Evolutionary conservation across 163 green algal genomes (phyloP).

Genomic region (Chlorella variabilis): DNA sequence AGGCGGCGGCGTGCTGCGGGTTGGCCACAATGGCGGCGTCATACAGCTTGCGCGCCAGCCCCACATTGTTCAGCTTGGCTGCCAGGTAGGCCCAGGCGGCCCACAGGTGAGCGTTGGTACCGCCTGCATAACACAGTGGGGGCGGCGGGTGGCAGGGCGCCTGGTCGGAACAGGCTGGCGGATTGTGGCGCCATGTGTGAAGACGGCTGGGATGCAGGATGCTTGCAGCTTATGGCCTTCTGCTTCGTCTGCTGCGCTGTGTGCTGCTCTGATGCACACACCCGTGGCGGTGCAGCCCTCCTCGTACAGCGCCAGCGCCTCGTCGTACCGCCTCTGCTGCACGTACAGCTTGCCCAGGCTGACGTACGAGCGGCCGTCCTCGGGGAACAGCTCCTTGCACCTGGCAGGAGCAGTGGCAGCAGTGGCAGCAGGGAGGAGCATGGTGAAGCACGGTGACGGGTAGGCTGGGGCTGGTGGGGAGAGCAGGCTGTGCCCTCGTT

Average conservation of each 20-base stretch:
- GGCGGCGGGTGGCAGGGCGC: neutral
- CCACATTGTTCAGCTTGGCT: slow-evolving; percentile 67
- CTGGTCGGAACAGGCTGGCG: too few relatives aligned
- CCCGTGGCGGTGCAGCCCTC: slow-evolving; percentile 78
- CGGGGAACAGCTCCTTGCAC: slow-evolving; percentile 73
- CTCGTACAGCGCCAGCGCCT: slow-evolving; percentile 88
- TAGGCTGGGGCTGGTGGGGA: too few relatives aligned
- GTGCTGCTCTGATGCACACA: neutral
- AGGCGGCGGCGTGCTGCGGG: slow-evolving; percentile 87
- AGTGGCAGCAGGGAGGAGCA: too few relatives aligned
- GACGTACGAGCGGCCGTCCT: slow-evolving; percentile 91
- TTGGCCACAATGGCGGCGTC: slow-evolving; percentile 92
- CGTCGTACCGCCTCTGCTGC: slow-evolving; percentile 76
- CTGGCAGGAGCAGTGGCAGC: neutral
- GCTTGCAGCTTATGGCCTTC: too few relatives aligned
- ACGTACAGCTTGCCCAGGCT: slow-evolving; percentile 87
- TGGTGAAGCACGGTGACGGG: too few relatives aligned
- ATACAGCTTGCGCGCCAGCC: slow-evolving; percentile 87
- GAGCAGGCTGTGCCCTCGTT: too few relatives aligned
- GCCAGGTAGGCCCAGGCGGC: slow-evolving; percentile 92
- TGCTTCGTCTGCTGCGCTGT: too few relatives aligned
- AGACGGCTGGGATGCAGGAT: too few relatives aligned
- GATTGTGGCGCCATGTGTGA: too few relatives aligned
- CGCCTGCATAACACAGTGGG: slow-evolving; percentile 29
- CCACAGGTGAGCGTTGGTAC: slow-evolving; percentile 85